Conservation (phyloP, 768 basidiomycete species). For the Kwoniella sp. region DNA sequence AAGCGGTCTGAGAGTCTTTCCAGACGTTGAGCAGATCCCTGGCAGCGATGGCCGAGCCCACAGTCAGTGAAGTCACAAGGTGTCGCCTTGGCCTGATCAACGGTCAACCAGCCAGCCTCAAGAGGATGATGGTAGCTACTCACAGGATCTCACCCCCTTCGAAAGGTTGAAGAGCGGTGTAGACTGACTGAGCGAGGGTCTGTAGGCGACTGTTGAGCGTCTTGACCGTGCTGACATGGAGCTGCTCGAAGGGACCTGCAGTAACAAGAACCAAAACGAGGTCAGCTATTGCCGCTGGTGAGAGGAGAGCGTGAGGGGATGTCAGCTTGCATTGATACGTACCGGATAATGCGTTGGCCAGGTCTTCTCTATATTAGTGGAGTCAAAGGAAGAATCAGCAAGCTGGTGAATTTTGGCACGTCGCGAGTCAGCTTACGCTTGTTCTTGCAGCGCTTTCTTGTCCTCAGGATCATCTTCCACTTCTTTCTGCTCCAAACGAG, state of each 20-base stretch:
- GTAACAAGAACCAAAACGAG: neutral
- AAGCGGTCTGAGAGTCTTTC: neutral
- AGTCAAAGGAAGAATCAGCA: neutral
- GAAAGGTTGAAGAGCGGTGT: conserved; percentile 4
- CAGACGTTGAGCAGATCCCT: neutral
- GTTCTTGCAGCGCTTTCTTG: neutral
- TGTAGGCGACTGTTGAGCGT: neutral
- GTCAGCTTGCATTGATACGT: too few species aligned
- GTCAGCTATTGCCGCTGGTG: neutral
- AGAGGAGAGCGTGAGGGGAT: neutral
- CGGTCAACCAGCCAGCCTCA: neutral
- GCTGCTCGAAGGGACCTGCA: conserved; percentile 6
- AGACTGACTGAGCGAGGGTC: neutral
- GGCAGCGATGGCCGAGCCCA: too few species aligned
- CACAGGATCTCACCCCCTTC: neutral
- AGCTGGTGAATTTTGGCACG: too few species aligned
- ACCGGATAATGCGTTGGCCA: conserved; percentile 3
- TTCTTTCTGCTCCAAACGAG: neutral
- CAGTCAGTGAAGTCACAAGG: too few species aligned
- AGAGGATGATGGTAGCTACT: neutral
- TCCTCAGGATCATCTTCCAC: neutral
- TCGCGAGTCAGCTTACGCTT: conserved; percentile 15
- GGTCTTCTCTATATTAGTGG: neutral
- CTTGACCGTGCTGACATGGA: neutral
- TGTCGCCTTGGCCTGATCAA: neutral